Evolutionary conservation across 1,284 basidiomycete genomes (phyloP), one percentile per base, ranked within the genome.

Genomic region (Ceratorhiza oryzae-sativae): DNA sequence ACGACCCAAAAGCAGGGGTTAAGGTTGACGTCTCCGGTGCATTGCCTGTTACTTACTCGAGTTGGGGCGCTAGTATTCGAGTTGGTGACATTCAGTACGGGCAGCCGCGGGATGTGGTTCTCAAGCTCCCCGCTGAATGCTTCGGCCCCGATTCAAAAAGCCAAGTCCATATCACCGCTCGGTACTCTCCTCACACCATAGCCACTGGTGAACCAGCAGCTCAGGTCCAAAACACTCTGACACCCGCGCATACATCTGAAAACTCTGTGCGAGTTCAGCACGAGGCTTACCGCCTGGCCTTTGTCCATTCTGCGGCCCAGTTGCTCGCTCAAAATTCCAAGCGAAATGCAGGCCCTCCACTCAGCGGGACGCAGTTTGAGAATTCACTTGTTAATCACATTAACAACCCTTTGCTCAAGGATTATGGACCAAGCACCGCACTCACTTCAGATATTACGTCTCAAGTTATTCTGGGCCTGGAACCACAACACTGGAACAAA

Each of bases 11-110:
- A 13, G 46, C 51, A 13, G 25, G 55, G 1, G 56, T 75, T 18
- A 62, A 76, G 48, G 58, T 74, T 18, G 45, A 59, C 6, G 62
- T 75, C 15, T 30, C 56, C 2, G 75, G 75, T 23, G 51, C 68
- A 15, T 25, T 73, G 25, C 58, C 63, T 87, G 86, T 79, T 23
- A 84, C 84, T 78, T 91, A 89, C 74, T 92, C 73, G 10, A 71
- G 63, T 42, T 73, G 71, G 70, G 73, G 75, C n/a, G 59, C 72
- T 18, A 62, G 49, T 32, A 59, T 76, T 36, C 51, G 83, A 15
- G 61, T 76, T 39, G 74, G 74, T 8, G 74, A 73, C 49, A 20
- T 76, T 15, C 74, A 75, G 51, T 76, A 76, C 45, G 74, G 75
- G 23, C 75, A 76, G 51, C 65, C 74, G 23, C 70, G 72, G 49